Conservation (phyloP, 2,329 filamentous ascomycete species). For the Rosellinia necatrix region DNA sequence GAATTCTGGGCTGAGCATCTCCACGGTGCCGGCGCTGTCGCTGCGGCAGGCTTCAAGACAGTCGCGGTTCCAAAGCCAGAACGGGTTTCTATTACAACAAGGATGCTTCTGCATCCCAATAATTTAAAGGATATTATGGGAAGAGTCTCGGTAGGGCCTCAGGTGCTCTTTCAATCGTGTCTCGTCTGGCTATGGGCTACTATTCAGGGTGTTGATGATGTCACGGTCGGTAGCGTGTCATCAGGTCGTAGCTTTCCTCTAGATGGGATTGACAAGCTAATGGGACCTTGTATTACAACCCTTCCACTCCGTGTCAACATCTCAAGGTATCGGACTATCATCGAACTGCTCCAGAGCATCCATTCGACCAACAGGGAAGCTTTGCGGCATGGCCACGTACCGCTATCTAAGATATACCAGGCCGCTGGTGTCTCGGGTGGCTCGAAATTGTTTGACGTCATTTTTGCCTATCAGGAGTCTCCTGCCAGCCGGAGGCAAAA, state of each 20-base stretch:
- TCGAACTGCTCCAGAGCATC: constrained; percentile 66
- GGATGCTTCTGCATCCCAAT: constrained; percentile 43
- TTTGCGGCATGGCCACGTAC: constrained; percentile 65
- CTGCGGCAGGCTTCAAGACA: constrained; percentile 64
- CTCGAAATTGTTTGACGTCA: constrained; percentile 71
- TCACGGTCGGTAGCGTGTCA: constrained; percentile 77
- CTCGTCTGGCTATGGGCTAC: constrained; percentile 67
- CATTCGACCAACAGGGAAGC: constrained; percentile 69
- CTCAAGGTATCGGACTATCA: constrained; percentile 52
- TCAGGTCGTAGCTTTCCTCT: constrained; percentile 81
- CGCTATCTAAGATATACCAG: constrained; percentile 72
- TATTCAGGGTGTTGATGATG: constrained; percentile 67
- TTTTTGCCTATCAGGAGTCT: constrained; percentile 86
- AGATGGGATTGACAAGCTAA: constrained; percentile 68
- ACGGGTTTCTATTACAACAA: constrained; percentile 36
- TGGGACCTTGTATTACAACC: constrained; percentile 80
- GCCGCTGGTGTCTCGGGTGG: constrained; percentile 58
- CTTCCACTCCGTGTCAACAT: constrained; percentile 73
- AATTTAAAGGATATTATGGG: constrained; percentile 45
- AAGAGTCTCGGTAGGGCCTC: constrained; percentile 59
- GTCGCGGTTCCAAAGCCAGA: constrained; percentile 34
- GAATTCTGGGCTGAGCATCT: constrained; percentile 75
- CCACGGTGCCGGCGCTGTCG: constrained; percentile 55
- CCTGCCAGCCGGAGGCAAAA: constrained; percentile 45
- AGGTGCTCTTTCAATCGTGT: constrained; percentile 77